These are phyloP conservation scores for Elaeagnus macrophylla DNA, from an alignment of 306 rosid species.

Conservation along the genomic window DNA sequence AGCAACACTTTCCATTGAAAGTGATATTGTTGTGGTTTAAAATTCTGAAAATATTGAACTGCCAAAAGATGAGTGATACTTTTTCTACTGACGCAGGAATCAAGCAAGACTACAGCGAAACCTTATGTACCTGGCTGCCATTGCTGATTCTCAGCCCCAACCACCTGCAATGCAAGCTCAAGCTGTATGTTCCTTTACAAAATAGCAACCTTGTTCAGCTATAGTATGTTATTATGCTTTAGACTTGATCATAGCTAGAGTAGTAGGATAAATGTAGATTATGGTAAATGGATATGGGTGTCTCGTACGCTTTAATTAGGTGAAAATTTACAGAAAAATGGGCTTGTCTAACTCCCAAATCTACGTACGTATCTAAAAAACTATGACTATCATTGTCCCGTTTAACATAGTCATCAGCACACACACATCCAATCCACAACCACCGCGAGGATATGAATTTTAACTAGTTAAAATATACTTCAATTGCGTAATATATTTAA, in stretches of 20 bases:
- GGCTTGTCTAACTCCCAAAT: too few species aligned
- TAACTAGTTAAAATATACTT: too few species aligned
- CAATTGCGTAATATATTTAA: background rate
- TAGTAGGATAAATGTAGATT: too few species aligned
- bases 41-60: background rate
- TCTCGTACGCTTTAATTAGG: too few species aligned
- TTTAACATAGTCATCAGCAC: too few species aligned
- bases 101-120: constrained; percentile 95
- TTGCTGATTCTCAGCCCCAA: constrained; percentile 99
- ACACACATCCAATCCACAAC: too few species aligned
- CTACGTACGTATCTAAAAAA: too few species aligned
- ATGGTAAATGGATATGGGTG: too few species aligned
- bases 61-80: background rate
- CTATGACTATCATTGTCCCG: too few species aligned
- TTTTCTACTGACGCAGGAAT: constrained; percentile 42
- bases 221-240: background rate
- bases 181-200: constrained; percentile 32
- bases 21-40: background rate
- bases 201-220: background rate
- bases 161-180: constrained; percentile 76
- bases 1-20: background rate
- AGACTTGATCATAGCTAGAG: too few species aligned
- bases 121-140: constrained; percentile 97
- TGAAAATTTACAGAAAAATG: too few species aligned
- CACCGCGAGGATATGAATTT: too few species aligned